Base-by-base conservation (phyloP, 2,329 filamentous ascomycete genomes). In the Simplicillium sp. region DNA sequence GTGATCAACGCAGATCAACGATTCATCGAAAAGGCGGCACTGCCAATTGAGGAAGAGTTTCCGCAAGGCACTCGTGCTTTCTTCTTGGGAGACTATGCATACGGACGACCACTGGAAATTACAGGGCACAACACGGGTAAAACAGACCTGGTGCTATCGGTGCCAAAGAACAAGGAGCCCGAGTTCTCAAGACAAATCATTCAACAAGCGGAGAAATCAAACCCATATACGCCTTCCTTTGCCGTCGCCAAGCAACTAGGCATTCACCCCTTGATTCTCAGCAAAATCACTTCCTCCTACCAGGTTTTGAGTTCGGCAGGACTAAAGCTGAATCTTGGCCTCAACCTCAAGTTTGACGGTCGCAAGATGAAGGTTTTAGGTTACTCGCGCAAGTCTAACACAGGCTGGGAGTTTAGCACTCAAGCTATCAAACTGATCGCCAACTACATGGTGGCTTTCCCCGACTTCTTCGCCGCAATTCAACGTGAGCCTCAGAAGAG, bases 341-440 rank as follows among this genome's bases (percentile, higher is more conserved):
- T 98, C 46, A 98, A 98, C 55, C 73, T 98, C 50, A 98, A 98
- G 60, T 98, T 98, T 45, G 92, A 98, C 58, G 87, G 80, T 3
- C 90, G 87, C 65, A 95, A 96, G 63, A 75, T 89, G 51, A 98
- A 98, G 66, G 92, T 98, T 7, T 67, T 98, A 28, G 92, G 92
- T 1, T 98, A 96, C 61, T 95, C 90, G 17, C 84, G 88, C 52
- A 92, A 92, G 56, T 82, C 81, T 4, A 71, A 79, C 11, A 84
- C 79, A 20, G 92, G 94, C 6, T 98, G 94, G 94, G 92, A 98
- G 61, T 98, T 95, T 59, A 96, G 89, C 54, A 74, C 78, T 38
- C 82, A 86, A 50, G 89, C 92, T 1, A 73, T 96, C 43, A 73
- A 82, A 36, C 66, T 98, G 40, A 77, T 98, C 40, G 76, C 80